These are phyloP conservation scores for Tolypocladium tundrense DNA, from an alignment of 2,329 filamentous ascomycete genomes.

Conservation along the genomic window DNA sequence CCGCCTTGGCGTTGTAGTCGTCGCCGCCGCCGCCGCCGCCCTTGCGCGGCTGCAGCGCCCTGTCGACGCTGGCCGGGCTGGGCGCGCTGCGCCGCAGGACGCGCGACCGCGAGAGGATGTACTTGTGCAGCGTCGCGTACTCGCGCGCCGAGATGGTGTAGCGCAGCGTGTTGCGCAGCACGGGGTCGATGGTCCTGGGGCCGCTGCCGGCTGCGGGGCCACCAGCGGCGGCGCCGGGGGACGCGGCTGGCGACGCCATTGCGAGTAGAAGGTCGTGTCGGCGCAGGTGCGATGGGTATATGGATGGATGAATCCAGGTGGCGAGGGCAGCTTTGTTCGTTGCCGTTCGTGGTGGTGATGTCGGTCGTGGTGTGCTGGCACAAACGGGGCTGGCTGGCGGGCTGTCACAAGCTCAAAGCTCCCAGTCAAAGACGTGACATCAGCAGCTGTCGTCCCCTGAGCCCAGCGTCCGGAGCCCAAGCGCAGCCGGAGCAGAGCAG, in stretches of 20 bases:
- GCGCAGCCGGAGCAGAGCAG: neutral
- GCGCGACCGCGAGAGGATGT: conserved; percentile 64
- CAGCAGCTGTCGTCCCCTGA: neutral
- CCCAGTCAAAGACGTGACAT: neutral
- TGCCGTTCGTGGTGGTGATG: neutral
- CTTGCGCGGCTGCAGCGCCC: conserved; percentile 20
- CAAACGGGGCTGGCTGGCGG: neutral
- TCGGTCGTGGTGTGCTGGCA: neutral
- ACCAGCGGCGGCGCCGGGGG: neutral
- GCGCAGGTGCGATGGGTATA: neutral
- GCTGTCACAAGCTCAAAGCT: neutral
- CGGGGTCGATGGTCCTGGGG: conserved; percentile 42
- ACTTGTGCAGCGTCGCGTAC: conserved; percentile 75
- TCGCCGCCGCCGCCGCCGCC: conserved; percentile 32
- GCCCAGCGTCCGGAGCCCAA: neutral
- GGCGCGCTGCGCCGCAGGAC: conserved; percentile 45
- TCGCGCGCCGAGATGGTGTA: conserved; percentile 80
- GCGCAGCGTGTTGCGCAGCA: conserved; percentile 75
- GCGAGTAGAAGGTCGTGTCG: neutral
- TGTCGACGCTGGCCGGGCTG: conserved; percentile 42
- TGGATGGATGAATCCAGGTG: neutral
- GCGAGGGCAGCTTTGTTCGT: neutral
- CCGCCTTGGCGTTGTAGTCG: conserved; percentile 59
- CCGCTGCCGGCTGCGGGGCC: conserved; percentile 7
- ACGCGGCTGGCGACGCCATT: neutral